Evolutionary conservation across 441 rosid species (phyloP), one percentile per base, ranked within the genome.

Genomic region (Brassica hybrid): DNA sequence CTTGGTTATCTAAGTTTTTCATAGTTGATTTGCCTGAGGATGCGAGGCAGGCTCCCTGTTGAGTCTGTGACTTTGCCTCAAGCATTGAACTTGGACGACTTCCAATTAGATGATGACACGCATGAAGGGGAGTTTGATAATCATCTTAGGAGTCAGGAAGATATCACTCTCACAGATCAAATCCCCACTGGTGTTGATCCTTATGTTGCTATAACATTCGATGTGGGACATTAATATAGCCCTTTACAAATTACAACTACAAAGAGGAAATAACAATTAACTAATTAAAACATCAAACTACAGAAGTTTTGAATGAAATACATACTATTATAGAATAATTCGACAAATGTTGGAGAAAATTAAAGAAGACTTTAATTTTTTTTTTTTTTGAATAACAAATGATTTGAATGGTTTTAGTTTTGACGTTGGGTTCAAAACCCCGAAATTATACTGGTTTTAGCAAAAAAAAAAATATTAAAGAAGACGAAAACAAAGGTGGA

Each of bases 121-220:
- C 61, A 43, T 1, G 85, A 89, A 1, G 78, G 83, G 89, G 83
- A 76, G 14, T 82, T 77, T 7, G 89, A 91, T 83, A 72, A 61
- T 78, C 88, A 90, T 88, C 80, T 58, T 32, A 75, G 82, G 70
- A 85, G 78, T 76, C 79, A 14, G 0, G 97, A 93, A 69, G 97
- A 88, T 18, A 95, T 95, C 61, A 91, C 97, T 23, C 91, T 91
- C 56, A 63, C 82, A 85, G 97, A 91, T 84, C 98, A 93, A 82
- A 82, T 88, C 79, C 95, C 90, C 27, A 65, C 76, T n/a, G 87
- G 81, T 4, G 6, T 76, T 61, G 90, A 91, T 81, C 85, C 88
- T 81, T 93, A 86, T 76, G 86, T 91, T 77, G 86, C 88, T 57
- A 48, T 93, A 73, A 69, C 88, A 19, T 86, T 95, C 60, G 92